phyloP scores from a whole-genome alignment of 352 stramenopile species.

The Globisporangium spinosum region DNA sequence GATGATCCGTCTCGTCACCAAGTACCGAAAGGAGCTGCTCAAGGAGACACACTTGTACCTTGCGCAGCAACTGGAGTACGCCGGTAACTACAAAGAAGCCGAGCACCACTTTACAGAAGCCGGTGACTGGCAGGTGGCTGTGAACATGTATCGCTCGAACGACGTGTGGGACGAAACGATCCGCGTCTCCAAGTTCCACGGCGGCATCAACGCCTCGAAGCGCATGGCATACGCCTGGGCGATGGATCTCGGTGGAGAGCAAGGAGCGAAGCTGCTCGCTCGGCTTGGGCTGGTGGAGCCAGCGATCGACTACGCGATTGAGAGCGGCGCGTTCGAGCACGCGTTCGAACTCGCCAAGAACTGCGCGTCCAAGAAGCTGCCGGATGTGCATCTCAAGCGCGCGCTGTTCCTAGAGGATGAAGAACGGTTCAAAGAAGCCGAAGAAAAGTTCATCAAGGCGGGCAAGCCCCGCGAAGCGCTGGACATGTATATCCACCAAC shows the following conservation, averaged over 20 bases:
- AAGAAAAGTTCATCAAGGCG: conserved; percentile 91
- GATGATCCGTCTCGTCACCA: conserved; percentile 93
- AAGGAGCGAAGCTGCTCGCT: conserved; percentile 89
- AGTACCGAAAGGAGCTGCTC: conserved; percentile 91
- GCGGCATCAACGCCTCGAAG: conserved; percentile 89
- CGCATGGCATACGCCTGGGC: conserved; percentile 92
- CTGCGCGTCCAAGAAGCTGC: conserved; percentile 83
- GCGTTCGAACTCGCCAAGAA: conserved; percentile 90
- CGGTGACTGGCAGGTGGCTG: conserved; percentile 89
- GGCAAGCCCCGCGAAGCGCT: conserved; percentile 91
- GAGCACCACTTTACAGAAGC: conserved; percentile 91
- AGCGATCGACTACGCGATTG: conserved; percentile 92
- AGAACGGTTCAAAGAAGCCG: conserved; percentile 90
- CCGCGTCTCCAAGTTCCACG: conserved; percentile 91
- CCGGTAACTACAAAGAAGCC: conserved; percentile 91
- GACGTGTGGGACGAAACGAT: conserved; percentile 95
- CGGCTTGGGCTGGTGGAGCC: conserved; percentile 90
- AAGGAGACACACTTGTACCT: conserved; percentile 93
- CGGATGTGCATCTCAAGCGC: conserved; percentile 92
- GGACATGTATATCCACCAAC: conserved; percentile 95
- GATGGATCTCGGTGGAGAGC: conserved; percentile 87
- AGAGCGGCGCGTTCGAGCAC: conserved; percentile 90
- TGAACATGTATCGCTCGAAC: conserved; percentile 94
- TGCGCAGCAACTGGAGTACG: conserved; percentile 91
- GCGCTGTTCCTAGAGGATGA: conserved; percentile 93